Evolutionary conservation across 1,284 basidiomycete genomes (phyloP), one percentile per base, ranked within the genome.

Genomic region (Porodaedalea pini): DNA sequence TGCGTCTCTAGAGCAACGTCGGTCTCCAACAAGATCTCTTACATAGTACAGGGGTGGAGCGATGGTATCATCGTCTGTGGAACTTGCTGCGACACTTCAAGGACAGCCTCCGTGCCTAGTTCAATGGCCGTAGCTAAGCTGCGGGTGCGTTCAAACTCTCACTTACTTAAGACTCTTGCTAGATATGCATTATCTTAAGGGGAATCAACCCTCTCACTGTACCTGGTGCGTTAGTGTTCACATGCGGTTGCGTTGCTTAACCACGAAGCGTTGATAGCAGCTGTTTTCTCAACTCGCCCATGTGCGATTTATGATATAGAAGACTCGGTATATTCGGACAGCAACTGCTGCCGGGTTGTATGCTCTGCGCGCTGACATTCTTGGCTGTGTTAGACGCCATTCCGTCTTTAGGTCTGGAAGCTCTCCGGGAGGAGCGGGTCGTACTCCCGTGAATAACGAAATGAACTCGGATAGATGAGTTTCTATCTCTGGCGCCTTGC

Each of bases 1-100:
- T 41, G 21, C 17, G 45, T 47, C 21, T 47, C 45, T 31, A 47
- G 5, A 47, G 45, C 45, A 47, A 47, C 45, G 25, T 47, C 29
- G 25, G 21, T 2, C 1, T 2, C 45, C 45, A 47, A 47, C 25
- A 47, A 27, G 21, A 47, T 25, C 45, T 25, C 2, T 10, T 17
- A 15, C 19, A 17, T 41, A 10, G 19, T 17, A 41, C 40, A 47
- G 45, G 45, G 45, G 7, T 25, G 29, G 21, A 31, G 45, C 45
- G 45, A 47, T 47, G 45, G 25, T 27, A 47, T 47, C 45, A 47
- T 6, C 4, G 7, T 13, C 25, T 47, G 7, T 45, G 44, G 25
- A 47, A 25, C 13, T 31, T 27, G 41, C 45, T 5, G 45, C n/a
- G 45, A 5, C 25, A 25, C 4, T 47, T 29, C 45, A 29, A 31